Percentiles rank a stretch among this genome's conserved stretches.
Conservation (phyloP, 129 eudicot species). For the Saussurea involucrata region DNA sequence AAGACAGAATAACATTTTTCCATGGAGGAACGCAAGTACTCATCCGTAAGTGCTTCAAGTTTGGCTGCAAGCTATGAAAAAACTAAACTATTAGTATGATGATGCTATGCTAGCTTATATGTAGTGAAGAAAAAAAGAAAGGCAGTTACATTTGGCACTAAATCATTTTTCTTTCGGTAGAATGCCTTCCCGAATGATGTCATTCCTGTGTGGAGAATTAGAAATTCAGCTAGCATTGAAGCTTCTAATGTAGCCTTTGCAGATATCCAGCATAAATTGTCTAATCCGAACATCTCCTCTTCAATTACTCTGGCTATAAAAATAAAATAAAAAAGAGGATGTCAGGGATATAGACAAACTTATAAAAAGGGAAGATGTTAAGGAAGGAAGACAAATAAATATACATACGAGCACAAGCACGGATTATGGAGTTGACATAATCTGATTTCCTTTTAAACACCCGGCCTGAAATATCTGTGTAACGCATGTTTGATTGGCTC, state of each 20-base stretch:
- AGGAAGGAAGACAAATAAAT: neutral
- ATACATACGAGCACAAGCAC: slow-evolving; percentile 96
- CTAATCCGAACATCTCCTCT: slow-evolving; percentile 93
- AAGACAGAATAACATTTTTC: slow-evolving; percentile 67
- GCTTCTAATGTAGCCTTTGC: slow-evolving; percentile 79
- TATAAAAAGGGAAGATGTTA: neutral
- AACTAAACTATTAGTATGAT: neutral
- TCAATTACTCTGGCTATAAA: slow-evolving; percentile 90
- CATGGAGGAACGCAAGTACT: slow-evolving; percentile 87
- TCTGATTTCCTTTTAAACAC: slow-evolving; percentile 71
- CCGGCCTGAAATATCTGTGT: slow-evolving; percentile 51
- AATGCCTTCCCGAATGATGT: slow-evolving; percentile 89
- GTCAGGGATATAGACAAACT: neutral
- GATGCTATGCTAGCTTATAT: slow-evolving; percentile 4
- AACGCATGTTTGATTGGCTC: slow-evolving; percentile 70
- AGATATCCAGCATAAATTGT: slow-evolving; percentile 90
- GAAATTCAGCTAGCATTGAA: slow-evolving; percentile 61
- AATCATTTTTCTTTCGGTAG: slow-evolving; percentile 61
- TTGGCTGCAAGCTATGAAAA: slow-evolving; percentile 69
- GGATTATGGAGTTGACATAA: slow-evolving; percentile 68
- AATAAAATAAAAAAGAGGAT: neutral
- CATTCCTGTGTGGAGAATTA: slow-evolving; percentile 85
- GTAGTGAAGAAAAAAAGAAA: neutral
- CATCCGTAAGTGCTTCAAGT: slow-evolving; percentile 91
- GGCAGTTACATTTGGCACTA: slow-evolving; percentile 76